These are phyloP conservation scores for Metarhizium humberi DNA, from an alignment of 2,329 filamentous ascomycete genomes.

Conservation along the genomic window DNA sequence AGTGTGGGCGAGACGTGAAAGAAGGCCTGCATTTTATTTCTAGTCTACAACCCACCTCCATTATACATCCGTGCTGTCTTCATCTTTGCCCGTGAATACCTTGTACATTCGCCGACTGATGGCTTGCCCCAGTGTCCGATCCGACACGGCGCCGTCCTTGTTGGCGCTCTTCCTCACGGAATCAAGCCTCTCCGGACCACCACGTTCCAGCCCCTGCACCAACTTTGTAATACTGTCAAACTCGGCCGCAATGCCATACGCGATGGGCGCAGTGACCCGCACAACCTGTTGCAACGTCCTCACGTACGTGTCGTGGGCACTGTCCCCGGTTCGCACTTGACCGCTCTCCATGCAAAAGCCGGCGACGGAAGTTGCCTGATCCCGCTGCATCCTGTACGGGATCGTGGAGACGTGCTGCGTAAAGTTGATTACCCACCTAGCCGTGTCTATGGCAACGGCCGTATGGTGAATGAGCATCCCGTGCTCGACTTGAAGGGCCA, in stretches of 20 bases:
- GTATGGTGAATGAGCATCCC: conserved; percentile 63
- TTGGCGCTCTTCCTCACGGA: conserved; percentile 49
- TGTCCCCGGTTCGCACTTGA: conserved; percentile 63
- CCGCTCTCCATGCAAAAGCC: conserved; percentile 73
- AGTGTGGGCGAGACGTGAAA: no score
- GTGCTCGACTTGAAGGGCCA: conserved; percentile 61
- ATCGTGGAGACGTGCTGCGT: conserved; percentile 72
- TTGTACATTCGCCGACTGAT: conserved; percentile 50
- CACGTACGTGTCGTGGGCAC: conserved; percentile 56
- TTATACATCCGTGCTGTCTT: conserved; percentile 45
- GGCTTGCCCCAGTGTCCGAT: conserved; percentile 45
- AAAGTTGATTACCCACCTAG: conserved; percentile 63
- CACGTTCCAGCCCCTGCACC: conserved; percentile 45
- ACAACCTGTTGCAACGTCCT: conserved; percentile 69
- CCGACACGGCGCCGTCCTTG: conserved; percentile 45
- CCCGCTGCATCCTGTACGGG: conserved; percentile 54
- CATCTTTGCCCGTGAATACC: conserved; percentile 50
- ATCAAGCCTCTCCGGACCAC: conserved; percentile 54
- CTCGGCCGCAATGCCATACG: conserved; percentile 55
- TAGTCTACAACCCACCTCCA: background rate
- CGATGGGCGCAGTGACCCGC: conserved; percentile 62
- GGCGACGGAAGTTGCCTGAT: conserved; percentile 40
- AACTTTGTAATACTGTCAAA: conserved; percentile 51
- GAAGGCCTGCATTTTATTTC: no score
- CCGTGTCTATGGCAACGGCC: conserved; percentile 48